These are phyloP conservation scores for Lasiosphaeris hirsuta DNA, from an alignment of 495 filamentous ascomycete genomes.

Conservation along the genomic window DNA sequence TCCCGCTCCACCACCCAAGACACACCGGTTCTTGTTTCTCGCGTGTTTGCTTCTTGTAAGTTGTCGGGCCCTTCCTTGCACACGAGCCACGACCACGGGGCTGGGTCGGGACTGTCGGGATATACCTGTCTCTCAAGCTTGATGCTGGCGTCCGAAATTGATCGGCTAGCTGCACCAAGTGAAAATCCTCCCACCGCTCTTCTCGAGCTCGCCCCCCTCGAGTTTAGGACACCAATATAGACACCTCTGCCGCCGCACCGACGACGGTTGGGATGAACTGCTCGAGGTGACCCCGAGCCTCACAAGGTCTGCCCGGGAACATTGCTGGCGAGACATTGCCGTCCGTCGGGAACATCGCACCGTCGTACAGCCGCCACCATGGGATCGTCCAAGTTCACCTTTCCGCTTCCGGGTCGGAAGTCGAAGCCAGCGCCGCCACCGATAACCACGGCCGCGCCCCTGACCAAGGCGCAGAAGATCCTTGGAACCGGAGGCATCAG, in stretches of 20 bases:
- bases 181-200: slow-evolving; percentile 15
- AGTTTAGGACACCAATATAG: too few species aligned
- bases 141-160: slow-evolving; percentile 25
- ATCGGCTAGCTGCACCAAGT: slow-evolving; percentile 10
- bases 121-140: slow-evolving; percentile 8
- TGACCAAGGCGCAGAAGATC: slow-evolving; percentile 46
- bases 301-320: slow-evolving; percentile 5
- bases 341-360: neutral
- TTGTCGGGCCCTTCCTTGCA: slow-evolving; percentile 11
- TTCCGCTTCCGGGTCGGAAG: slow-evolving; percentile 50
- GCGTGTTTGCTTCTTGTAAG: slow-evolving; percentile 8
- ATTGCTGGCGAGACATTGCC: neutral
- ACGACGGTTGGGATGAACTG: slow-evolving; percentile 5
- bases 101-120: slow-evolving; percentile 14
- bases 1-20: neutral
- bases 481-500: slow-evolving; percentile 37
- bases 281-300: slow-evolving; percentile 16
- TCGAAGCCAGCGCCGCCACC: slow-evolving; percentile 28
- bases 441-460: slow-evolving; percentile 18
- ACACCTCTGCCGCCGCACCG: too few species aligned
- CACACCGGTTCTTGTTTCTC: neutral
- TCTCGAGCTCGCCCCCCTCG: too few species aligned
- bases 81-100: slow-evolving; percentile 20
- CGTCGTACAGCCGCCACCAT: slow-evolving; percentile 27
- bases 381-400: slow-evolving; percentile 53